Conservation (phyloP, 208 protist genomes). For the Acanthamoeba castellanii region DNA sequence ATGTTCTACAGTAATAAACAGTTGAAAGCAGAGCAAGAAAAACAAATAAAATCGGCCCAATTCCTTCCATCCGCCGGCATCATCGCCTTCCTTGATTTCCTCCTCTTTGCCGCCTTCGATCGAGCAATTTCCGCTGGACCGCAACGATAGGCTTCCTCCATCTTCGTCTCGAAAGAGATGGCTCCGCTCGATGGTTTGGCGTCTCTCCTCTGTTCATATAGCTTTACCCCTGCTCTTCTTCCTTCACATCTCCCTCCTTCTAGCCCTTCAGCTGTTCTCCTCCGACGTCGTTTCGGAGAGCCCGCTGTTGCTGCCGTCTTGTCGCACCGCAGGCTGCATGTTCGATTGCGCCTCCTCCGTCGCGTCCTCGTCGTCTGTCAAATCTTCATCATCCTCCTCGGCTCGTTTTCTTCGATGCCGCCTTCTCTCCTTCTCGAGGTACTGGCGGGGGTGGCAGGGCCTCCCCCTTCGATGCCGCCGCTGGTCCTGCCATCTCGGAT, state of each 20-base stretch:
- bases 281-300: background rate
- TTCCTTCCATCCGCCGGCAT: background rate
- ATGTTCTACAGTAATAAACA: background rate
- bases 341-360: background rate
- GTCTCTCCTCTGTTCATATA: background rate
- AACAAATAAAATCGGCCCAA: background rate
- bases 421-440: constrained; percentile 24
- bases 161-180: background rate
- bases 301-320: background rate
- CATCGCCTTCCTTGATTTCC: background rate
- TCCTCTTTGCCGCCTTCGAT: background rate
- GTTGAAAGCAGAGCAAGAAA: constrained; percentile 2
- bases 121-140: background rate
- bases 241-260: background rate
- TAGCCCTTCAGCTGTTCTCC: background rate
- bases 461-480: background rate
- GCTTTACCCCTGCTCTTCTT: background rate
- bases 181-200: too few relatives aligned
- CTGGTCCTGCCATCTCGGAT: background rate
- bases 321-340: background rate
- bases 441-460: background rate
- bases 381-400: background rate
- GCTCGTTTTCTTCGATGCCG: constrained; percentile 21
- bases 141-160: background rate
- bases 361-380: background rate